Evolutionary conservation across 2,329 filamentous ascomycete genomes (phyloP).

Genomic region (Teratosphaeria zuluensis): DNA sequence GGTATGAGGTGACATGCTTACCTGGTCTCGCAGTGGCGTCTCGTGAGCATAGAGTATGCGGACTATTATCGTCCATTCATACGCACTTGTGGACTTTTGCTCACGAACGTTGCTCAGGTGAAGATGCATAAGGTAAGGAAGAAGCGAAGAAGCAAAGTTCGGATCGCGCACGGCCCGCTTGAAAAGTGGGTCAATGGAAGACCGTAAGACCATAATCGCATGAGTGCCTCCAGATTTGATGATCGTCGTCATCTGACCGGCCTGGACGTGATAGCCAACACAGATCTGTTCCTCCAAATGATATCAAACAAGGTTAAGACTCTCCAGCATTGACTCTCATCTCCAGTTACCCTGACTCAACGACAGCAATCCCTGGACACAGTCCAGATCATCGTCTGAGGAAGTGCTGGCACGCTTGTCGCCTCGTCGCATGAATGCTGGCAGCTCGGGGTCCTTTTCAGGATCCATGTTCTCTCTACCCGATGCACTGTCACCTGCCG

Average conservation of each 20-base stretch:
- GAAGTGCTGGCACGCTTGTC: constrained; percentile 26
- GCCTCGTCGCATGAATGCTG: constrained; percentile 59
- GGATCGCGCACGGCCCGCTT: background rate
- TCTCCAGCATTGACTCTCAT: constrained; percentile 12
- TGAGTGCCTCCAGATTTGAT: background rate
- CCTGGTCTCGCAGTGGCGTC: background rate
- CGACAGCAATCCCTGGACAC: constrained; percentile 77
- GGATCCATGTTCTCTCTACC: constrained; percentile 26
- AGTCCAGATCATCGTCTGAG: constrained; percentile 62
- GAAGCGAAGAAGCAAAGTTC: background rate
- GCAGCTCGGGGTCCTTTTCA: constrained; percentile 54
- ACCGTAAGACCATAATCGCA: background rate
- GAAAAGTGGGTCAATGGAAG: background rate
- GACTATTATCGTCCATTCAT: background rate
- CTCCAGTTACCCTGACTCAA: constrained; percentile 88
- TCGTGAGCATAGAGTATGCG: background rate
- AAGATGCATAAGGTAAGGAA: background rate
- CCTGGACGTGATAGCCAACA: background rate
- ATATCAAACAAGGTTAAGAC: background rate
- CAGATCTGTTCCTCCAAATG: background rate
- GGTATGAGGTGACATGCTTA: background rate
- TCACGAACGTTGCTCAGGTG: background rate
- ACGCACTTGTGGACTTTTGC: background rate
- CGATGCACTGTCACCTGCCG: background rate
- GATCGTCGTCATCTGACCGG: background rate